Evolutionary conservation across 768 basidiomycete genomes (phyloP).

Genomic region (Boletus subcaerulescens): DNA sequence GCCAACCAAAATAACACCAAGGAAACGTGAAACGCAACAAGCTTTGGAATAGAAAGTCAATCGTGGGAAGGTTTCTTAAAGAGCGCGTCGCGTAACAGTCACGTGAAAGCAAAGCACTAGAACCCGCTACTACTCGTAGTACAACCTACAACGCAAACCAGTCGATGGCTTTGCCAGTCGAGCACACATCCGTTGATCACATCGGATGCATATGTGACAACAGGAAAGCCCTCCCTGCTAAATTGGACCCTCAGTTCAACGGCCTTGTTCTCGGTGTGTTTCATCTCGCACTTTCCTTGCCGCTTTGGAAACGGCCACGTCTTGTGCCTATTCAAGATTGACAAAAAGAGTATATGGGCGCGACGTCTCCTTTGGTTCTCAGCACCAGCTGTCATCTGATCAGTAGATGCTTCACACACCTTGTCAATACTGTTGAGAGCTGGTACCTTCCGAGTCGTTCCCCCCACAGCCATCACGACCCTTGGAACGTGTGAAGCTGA

Average conservation of each 20-base stretch:
- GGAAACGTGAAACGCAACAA: conserved; percentile 28
- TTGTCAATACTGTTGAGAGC: not conserved
- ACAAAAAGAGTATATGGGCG: not conserved
- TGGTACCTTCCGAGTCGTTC: not conserved
- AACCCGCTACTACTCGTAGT: too few relatives aligned
- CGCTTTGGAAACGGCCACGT: not conserved
- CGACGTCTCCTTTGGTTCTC: not conserved
- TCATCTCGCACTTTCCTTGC: not conserved
- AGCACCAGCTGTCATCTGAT: not conserved
- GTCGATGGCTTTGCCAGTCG: not conserved
- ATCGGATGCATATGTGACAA: not conserved
- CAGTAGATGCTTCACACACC: conserved; percentile 4
- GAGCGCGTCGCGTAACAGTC: conserved; percentile 39
- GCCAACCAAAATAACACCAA: conserved; percentile 21
- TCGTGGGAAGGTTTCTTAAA: conserved; percentile 35
- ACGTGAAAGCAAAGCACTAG: conserved; percentile 30
- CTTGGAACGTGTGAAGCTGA: not conserved
- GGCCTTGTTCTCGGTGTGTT: conserved; percentile 5
- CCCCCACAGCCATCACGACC: not conserved
- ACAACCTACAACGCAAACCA: not conserved
- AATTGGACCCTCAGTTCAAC: not conserved
- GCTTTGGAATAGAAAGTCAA: conserved; percentile 19
- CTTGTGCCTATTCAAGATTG: not conserved
- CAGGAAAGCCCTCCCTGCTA: not conserved
- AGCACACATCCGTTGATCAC: not conserved